Base-by-base conservation (phyloP, 1,139 yeast genomes). In the Chernovozyma sophiae-reginae region DNA sequence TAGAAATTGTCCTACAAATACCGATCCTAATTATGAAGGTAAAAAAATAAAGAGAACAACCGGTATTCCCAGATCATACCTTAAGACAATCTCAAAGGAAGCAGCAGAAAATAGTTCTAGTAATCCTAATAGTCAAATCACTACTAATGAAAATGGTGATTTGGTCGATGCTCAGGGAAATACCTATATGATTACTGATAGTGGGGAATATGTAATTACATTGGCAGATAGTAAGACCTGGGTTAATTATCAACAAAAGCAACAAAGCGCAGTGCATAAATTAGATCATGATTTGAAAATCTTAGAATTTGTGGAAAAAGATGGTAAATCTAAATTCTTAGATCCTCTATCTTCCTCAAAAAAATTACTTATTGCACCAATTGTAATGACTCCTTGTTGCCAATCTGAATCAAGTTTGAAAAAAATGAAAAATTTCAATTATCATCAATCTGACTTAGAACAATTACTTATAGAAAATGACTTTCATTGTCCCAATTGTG, bases 11-110 rank as follows among this genome's bases (percentile, higher is more conserved):
- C 98, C 98, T 1, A 87, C 96, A 2, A 85, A 86, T 49, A 79
- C 79, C 38, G 98, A 92, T 59, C 96, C 97, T 4, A 85, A 80
- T 50, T 89, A 89, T 74, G 97, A 92, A 55, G 95, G 96, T 22
- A 86, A 86, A 54, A 74, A 95, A 46, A 83, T 92, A 35, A 81
- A 87, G 53, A 76, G 95, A 51, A 90, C 97, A 0, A 92, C 98
- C 0, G 99, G 99, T 79, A 92, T 92, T 53, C 99, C 99, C 4
- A 83, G 85, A 58, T 83, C 95, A 31, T 89, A 89, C 60, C 76
- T 92, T 59, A 85, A 87, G 49, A 84, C 96, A 0, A 81, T 86
- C 11, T 62, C 72, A 2, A 66, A 65, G 49, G 74, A 68, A 44
- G 70, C 68, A 6, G 59, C 66, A n/a, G 85, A 81, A 34, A 79